Percentiles rank a stretch among this genome's conserved stretches.
Conservation (phyloP, 1,139 yeast species). For the Suhomyces bokatorum region DNA sequence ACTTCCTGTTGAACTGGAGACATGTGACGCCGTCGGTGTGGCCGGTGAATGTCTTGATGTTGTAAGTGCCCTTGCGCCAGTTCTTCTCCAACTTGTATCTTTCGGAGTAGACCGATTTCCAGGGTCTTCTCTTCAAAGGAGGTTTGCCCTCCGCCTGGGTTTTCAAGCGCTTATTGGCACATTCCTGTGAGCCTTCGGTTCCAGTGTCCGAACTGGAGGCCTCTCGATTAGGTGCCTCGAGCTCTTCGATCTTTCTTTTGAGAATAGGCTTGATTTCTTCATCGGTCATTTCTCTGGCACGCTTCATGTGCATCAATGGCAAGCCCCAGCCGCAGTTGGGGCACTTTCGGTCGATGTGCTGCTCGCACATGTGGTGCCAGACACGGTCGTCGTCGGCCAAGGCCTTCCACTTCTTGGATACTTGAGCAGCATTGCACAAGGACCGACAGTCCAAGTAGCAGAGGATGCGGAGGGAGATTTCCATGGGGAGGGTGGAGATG, state of each 20-base stretch:
- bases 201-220: background rate
- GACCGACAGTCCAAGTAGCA: conserved; percentile 91
- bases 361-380: conserved; percentile 98
- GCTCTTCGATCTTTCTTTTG: conserved; percentile 31
- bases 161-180: background rate
- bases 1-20: conserved; percentile 73
- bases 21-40: conserved; percentile 87
- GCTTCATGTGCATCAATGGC: conserved; percentile 83
- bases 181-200: background rate
- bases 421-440: conserved; percentile 91
- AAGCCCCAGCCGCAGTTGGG: conserved; percentile 99
- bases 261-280: conserved; percentile 29
- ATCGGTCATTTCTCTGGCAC: conserved; percentile 55
- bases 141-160: background rate
- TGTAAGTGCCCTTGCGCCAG: conserved; percentile 85
- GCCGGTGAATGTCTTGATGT: conserved; percentile 68
- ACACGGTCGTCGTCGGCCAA: conserved; percentile 95
- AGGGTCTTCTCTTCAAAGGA: conserved; percentile 56
- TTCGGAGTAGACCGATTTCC: conserved; percentile 95
- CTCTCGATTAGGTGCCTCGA: conserved; percentile 7
- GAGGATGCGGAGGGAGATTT: conserved; percentile 77
- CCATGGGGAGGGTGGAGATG: conserved; percentile 80
- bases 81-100: conserved; percentile 87
- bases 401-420: conserved; percentile 78
- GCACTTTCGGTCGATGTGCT: conserved; percentile 94